Percentiles rank a stretch among this genome's conserved stretches.
These are phyloP conservation scores for Gilbertella persicaria DNA, from an alignment of 371 early-diverging fungal genomes.

Conservation along the genomic window DNA sequence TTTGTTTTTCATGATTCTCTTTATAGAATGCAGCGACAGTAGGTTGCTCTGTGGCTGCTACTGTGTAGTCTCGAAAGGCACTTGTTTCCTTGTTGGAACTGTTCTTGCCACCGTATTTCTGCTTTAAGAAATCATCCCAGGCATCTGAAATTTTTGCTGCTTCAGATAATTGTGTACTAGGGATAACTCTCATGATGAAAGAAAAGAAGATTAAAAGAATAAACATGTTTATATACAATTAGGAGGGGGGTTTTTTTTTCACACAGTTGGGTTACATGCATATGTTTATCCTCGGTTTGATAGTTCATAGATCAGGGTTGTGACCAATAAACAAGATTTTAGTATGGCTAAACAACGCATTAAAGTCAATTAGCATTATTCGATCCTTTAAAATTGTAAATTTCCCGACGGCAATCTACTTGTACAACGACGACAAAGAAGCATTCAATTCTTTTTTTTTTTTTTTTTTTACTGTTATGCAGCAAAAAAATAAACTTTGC, in stretches of 20 bases:
- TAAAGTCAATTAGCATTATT: too few relatives aligned
- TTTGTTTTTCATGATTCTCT: conserved; percentile 48
- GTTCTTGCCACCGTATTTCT: conserved; percentile 31
- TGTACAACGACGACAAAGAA: too few relatives aligned
- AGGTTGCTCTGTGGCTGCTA: conserved; percentile 28
- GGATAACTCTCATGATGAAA: conserved; percentile 2
- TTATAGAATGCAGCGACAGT: conserved; percentile 35
- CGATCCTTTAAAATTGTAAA: too few relatives aligned
- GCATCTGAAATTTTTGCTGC: conserved; percentile 32
- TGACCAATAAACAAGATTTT: too few relatives aligned
- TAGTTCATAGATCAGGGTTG: too few relatives aligned
- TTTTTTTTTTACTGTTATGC: too few relatives aligned
- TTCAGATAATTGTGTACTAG: conserved; percentile 19
- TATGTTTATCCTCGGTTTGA: neutral
- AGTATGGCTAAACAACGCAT: too few relatives aligned
- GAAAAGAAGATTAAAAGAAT: neutral
- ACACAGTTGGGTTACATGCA: neutral
- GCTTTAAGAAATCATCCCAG: conserved; percentile 35
- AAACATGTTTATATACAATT: neutral
- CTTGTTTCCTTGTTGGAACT: conserved; percentile 17
- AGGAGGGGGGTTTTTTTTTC: neutral
- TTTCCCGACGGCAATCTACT: too few relatives aligned
- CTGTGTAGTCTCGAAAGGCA: conserved; percentile 30
- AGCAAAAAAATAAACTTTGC: too few relatives aligned
- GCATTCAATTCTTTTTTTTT: too few relatives aligned